Conservation (phyloP, 1,284 basidiomycete genomes). For the Pseudozyma thailandica region DNA sequence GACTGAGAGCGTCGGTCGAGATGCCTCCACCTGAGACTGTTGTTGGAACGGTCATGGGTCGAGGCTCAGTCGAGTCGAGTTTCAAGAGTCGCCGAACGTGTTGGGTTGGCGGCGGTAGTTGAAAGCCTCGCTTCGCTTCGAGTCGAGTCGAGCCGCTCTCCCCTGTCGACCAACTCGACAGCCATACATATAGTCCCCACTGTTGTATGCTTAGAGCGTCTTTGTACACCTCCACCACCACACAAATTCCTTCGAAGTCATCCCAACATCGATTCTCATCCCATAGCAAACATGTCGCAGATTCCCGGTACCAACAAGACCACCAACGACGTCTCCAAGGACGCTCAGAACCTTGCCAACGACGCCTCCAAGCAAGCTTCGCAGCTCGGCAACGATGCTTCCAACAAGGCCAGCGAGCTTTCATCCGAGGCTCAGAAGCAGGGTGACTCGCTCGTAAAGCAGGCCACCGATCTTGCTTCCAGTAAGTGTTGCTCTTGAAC, state of each 20-base stretch:
- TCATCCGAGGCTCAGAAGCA: constrained; percentile 38
- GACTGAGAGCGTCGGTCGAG: too few species aligned
- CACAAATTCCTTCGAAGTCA: neutral
- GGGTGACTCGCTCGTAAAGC: constrained; percentile 42
- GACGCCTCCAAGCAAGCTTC: constrained; percentile 43
- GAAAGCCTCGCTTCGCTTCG: neutral
- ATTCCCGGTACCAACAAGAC: constrained; percentile 51
- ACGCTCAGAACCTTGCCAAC: constrained; percentile 45
- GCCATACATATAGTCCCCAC: constrained; percentile 10
- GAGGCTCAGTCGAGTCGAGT: too few species aligned
- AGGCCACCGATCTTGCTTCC: constrained; percentile 47
- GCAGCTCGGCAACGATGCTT: constrained; percentile 37
- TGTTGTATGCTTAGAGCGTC: neutral
- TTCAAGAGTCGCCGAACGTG: too few species aligned
- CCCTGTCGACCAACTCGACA: constrained; percentile 9
- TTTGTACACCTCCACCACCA: neutral
- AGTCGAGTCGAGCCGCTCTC: too few species aligned
- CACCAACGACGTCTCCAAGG: constrained; percentile 45
- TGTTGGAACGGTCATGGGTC: too few species aligned
- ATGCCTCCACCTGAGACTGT: too few species aligned
- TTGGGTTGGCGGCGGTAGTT: constrained; percentile 6
- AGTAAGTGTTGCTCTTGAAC: constrained; percentile 35
- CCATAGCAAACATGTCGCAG: constrained; percentile 34
- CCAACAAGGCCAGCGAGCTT: constrained; percentile 39
- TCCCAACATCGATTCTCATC: neutral